Percentiles rank a stretch among this genome's conserved stretches.
These are phyloP conservation scores for Rugosomyces carneus DNA, from an alignment of 1,284 basidiomycete species.

Conservation along the genomic window DNA sequence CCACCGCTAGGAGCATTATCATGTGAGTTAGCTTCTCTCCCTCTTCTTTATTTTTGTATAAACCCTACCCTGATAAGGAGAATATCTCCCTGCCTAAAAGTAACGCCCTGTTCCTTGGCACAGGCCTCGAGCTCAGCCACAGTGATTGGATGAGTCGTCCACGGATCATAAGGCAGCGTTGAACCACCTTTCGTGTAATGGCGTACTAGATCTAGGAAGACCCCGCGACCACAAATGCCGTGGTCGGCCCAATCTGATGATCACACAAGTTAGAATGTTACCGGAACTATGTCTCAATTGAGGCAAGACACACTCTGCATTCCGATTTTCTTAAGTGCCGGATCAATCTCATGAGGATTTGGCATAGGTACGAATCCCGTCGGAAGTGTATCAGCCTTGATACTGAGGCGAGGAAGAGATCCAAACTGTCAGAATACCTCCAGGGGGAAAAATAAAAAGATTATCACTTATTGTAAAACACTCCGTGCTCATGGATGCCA, in stretches of 20 bases:
- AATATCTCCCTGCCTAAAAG: slow-evolving; percentile 56
- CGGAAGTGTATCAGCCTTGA: slow-evolving; percentile 38
- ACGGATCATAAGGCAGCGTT: slow-evolving; percentile 57
- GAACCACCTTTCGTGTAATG: slow-evolving; percentile 40
- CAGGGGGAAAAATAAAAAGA: background rate
- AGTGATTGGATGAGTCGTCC: slow-evolving; percentile 52
- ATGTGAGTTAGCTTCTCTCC: slow-evolving; percentile 2
- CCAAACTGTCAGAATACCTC: background rate
- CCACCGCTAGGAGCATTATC: slow-evolving; percentile 40
- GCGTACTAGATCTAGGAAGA: slow-evolving; percentile 59
- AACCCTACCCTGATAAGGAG: slow-evolving; percentile 61
- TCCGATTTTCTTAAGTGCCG: slow-evolving; percentile 45
- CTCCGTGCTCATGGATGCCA: slow-evolving; percentile 45
- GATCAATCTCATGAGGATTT: slow-evolving; percentile 47
- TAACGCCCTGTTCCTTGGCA: slow-evolving; percentile 54
- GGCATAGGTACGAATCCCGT: slow-evolving; percentile 41
- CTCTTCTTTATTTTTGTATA: slow-evolving; percentile 10
- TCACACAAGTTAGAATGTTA: background rate
- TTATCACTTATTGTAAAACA: slow-evolving; percentile 60
- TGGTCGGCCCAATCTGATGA: slow-evolving; percentile 63
- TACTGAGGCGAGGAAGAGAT: slow-evolving; percentile 29
- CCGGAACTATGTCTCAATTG: background rate
- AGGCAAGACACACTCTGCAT: slow-evolving; percentile 53
- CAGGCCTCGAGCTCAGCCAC: slow-evolving; percentile 54
- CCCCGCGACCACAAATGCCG: slow-evolving; percentile 67